Percentiles rank a stretch among this genome's conserved stretches.
phyloP scores from a whole-genome alignment of 106 monocot genomes.

The Ottelia alismoides region DNA sequence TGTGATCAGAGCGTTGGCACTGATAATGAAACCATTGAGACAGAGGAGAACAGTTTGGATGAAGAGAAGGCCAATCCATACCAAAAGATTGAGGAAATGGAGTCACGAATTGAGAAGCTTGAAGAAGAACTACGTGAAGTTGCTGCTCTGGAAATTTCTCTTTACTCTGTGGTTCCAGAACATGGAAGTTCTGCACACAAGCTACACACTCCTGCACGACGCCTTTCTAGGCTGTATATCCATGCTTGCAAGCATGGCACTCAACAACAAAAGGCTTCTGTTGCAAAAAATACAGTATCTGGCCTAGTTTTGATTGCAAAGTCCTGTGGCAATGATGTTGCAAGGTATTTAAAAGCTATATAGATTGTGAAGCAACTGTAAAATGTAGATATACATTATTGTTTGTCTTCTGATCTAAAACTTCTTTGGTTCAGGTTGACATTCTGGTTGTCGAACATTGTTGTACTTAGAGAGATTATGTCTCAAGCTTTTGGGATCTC shows the following conservation, averaged over 20 bases:
- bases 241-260: constrained; percentile 41
- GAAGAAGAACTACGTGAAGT: constrained; percentile 70
- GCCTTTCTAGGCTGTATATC: constrained; percentile 65
- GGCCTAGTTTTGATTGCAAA: constrained; percentile 63
- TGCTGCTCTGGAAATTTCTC: constrained; percentile 62
- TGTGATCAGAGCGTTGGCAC: too few species aligned
- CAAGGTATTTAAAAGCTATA: too few species aligned
- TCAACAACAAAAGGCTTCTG: constrained; percentile 34
- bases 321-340: constrained; percentile 87
- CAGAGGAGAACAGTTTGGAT: too few species aligned
- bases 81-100: constrained; percentile 53
- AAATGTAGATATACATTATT: too few species aligned
- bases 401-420: too few species aligned
- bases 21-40: too few species aligned
- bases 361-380: not conserved
- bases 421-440: constrained; percentile 69
- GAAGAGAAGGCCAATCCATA: too few species aligned
- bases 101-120: constrained; percentile 44
- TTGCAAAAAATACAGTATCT: constrained; percentile 53
- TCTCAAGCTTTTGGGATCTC: constrained; percentile 20
- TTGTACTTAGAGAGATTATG: constrained; percentile 57
- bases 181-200: constrained; percentile 84
- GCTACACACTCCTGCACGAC: constrained; percentile 87
- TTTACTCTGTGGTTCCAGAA: constrained; percentile 73
- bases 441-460: constrained; percentile 84